A percentile compares a stretch with the other conserved stretches of the same genome.
phyloP scores from a whole-genome alignment of 495 filamentous ascomycete genomes.

The Lasiosphaeriaceae sp. region DNA sequence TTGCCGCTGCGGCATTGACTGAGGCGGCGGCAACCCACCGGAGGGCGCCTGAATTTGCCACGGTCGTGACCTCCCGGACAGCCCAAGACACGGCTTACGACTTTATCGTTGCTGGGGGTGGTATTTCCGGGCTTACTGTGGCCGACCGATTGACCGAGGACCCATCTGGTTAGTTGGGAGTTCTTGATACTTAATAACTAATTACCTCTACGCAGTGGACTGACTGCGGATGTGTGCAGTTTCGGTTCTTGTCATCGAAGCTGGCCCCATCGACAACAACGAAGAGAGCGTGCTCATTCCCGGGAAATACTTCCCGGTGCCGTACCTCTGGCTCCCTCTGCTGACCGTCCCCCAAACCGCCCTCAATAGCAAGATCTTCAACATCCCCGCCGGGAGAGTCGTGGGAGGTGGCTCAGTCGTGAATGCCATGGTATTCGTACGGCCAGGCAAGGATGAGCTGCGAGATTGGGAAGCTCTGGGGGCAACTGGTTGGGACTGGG shows the following conservation, averaged over 20 bases:
- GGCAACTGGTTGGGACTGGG: constrained; percentile 36
- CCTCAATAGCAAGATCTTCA: constrained; percentile 27
- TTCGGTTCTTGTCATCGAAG: constrained; percentile 10
- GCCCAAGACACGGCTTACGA: constrained; percentile 1
- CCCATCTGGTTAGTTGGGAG: background rate
- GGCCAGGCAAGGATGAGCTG: constrained; percentile 34
- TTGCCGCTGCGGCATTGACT: too few relatives aligned
- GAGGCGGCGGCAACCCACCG: background rate
- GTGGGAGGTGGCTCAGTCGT: constrained; percentile 43
- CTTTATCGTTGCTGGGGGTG: constrained; percentile 6
- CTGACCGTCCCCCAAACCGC: constrained; percentile 19
- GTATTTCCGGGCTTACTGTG: constrained; percentile 8
- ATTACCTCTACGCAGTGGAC: background rate
- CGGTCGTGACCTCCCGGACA: background rate
- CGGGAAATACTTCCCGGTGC: constrained; percentile 3
- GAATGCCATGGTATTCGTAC: constrained; percentile 40
- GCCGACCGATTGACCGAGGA: constrained; percentile 11
- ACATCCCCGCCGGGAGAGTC: constrained; percentile 30
- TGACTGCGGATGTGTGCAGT: background rate
- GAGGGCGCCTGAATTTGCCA: background rate
- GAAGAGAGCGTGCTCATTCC: constrained; percentile 4
- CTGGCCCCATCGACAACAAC: constrained; percentile 7
- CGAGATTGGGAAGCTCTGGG: constrained; percentile 35
- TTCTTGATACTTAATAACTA: background rate
- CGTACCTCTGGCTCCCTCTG: constrained; percentile 6